Conservation (phyloP, 1,139 yeast genomes). For the Scheffersomyces lignicola region DNA sequence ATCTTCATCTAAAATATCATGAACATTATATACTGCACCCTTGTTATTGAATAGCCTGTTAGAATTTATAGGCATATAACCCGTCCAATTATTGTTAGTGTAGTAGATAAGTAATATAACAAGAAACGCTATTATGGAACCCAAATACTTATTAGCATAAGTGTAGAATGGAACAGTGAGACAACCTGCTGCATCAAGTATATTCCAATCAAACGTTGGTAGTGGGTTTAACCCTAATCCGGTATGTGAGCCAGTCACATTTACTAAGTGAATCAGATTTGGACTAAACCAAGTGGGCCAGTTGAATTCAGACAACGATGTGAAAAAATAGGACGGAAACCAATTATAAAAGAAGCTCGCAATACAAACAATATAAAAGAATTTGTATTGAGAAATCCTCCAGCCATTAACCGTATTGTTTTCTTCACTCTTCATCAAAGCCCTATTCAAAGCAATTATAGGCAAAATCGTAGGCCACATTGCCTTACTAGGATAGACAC, state of each 20-base stretch:
- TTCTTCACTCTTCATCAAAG: slow-evolving; percentile 36
- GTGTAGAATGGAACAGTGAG: slow-evolving; percentile 44
- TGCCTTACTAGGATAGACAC: slow-evolving; percentile 46
- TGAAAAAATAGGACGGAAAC: slow-evolving; percentile 45
- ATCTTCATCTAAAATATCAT: slow-evolving; percentile 30
- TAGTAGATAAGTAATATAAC: slow-evolving; percentile 33
- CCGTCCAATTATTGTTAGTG: slow-evolving; percentile 42
- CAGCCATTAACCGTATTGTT: slow-evolving; percentile 36
- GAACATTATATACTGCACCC: slow-evolving; percentile 34
- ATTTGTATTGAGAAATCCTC: slow-evolving; percentile 40
- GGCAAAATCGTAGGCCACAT: slow-evolving; percentile 51
- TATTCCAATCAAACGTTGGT: slow-evolving; percentile 49
- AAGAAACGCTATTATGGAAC: slow-evolving; percentile 33
- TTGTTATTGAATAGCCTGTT: slow-evolving; percentile 36
- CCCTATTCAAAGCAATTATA: slow-evolving; percentile 44
- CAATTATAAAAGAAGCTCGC: slow-evolving; percentile 42
- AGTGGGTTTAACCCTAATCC: slow-evolving; percentile 48
- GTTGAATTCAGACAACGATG: slow-evolving; percentile 42
- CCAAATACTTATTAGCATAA: slow-evolving; percentile 36
- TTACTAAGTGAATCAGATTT: slow-evolving; percentile 38
- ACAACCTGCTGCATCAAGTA: slow-evolving; percentile 39
- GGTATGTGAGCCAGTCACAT: slow-evolving; percentile 35
- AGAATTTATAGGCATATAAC: slow-evolving; percentile 40
- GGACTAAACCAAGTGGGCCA: slow-evolving; percentile 52
- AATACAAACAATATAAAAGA: slow-evolving; percentile 34